phyloP scores from a whole-genome alignment of 805 yeast species.

The Myxozyma monticola region DNA sequence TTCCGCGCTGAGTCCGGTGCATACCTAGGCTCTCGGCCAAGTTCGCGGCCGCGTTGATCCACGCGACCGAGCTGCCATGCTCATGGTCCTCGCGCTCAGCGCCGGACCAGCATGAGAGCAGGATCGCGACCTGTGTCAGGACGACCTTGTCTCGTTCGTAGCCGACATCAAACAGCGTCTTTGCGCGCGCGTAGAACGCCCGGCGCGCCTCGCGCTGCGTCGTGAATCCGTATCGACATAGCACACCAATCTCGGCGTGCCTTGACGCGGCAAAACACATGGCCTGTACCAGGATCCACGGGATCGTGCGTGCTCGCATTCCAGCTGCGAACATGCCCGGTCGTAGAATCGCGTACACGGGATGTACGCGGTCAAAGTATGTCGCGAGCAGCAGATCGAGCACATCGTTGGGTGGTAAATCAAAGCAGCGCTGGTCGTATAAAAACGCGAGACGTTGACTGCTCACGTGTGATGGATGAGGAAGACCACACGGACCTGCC shows the following conservation, averaged over 20 bases:
- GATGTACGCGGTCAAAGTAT: conserved; percentile 16
- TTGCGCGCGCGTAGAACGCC: conserved; percentile 1
- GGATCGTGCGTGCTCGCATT: background rate
- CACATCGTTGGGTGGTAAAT: background rate
- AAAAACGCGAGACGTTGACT: background rate
- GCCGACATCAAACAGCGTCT: background rate
- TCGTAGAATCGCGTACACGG: conserved; percentile 19
- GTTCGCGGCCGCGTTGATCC: conserved; percentile 2
- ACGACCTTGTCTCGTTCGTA: conserved; percentile 1
- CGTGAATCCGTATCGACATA: background rate
- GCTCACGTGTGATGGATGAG: conserved; percentile 3
- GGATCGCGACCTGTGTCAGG: background rate
- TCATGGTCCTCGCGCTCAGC: background rate
- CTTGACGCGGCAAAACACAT: conserved; percentile 11
- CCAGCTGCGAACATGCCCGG: background rate
- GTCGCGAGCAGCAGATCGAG: conserved; percentile 2
- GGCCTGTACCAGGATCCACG: conserved; percentile 12
- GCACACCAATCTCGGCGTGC: background rate
- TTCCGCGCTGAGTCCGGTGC: background rate
- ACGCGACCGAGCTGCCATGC: background rate
- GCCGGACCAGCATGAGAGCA: conserved; percentile 1
- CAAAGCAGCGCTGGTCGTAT: background rate
- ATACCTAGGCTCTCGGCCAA: conserved; percentile 2
- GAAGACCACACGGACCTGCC: background rate
- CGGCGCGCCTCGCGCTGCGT: conserved; percentile 4